Conservation (phyloP, 495 filamentous ascomycete species). For the Talaromyces adpressus region DNA sequence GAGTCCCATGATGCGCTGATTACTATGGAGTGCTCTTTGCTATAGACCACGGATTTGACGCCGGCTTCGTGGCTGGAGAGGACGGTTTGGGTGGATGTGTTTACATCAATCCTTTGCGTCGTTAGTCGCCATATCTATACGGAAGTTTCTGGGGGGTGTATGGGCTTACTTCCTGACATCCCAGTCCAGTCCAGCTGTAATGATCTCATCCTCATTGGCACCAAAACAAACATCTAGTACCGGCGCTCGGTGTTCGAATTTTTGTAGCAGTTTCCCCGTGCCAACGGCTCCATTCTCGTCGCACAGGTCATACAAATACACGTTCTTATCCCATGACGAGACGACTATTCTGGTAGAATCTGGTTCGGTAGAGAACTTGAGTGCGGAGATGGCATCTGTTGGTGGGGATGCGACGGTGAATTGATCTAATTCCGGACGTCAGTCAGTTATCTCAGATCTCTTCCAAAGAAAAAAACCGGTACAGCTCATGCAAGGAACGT, state of each 20-base stretch:
- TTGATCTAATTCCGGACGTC: conserved; percentile 24
- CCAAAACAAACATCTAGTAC: conserved; percentile 92
- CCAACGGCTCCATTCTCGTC: conserved; percentile 48
- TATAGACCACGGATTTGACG: conserved; percentile 80
- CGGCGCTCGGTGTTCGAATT: conserved; percentile 76
- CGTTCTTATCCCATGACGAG: conserved; percentile 89
- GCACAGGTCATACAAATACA: conserved; percentile 81
- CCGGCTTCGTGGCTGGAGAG: conserved; percentile 71
- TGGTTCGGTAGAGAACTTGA: conserved; percentile 73
- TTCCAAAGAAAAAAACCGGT: not conserved
- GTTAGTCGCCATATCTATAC: conserved; percentile 9
- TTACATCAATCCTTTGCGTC: conserved; percentile 58
- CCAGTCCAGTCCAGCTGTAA: conserved; percentile 77
- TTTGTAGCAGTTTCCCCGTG: conserved; percentile 56
- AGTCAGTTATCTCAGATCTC: not conserved
- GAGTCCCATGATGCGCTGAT: conserved; percentile 91
- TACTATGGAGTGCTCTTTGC: conserved; percentile 64
- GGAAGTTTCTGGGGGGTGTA: not conserved
- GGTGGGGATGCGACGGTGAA: conserved; percentile 55
- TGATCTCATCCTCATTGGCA: conserved; percentile 68
- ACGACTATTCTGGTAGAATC: conserved; percentile 64
- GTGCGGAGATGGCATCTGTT: conserved; percentile 77
- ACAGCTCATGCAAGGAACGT: not conserved
- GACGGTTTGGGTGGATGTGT: conserved; percentile 61
- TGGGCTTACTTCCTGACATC: conserved; percentile 62